phyloP scores from a whole-genome alignment of 1,284 basidiomycete species.

The Chalciporus sp. region DNA sequence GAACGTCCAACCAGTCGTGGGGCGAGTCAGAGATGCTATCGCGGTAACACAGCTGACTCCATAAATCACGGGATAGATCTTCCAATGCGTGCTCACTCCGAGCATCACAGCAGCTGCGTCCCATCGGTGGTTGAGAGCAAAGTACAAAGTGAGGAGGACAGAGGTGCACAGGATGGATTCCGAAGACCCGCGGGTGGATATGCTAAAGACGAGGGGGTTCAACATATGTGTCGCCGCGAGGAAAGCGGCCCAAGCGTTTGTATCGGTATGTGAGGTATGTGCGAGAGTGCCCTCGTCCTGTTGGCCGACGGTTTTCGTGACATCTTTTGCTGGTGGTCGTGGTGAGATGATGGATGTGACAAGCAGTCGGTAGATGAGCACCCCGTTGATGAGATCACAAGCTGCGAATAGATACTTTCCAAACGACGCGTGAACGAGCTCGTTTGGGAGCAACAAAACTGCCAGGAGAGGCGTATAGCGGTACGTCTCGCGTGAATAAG shows the following conservation, averaged over 20 bases:
- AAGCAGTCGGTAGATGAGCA: conserved; percentile 75
- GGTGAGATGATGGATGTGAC: conserved; percentile 45
- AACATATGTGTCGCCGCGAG: conserved; percentile 74
- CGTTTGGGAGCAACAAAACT: conserved; percentile 79
- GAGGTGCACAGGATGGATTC: conserved; percentile 87
- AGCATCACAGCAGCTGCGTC: conserved; percentile 67
- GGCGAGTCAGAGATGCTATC: conserved; percentile 44
- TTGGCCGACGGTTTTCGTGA: conserved; percentile 12
- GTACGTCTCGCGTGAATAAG: conserved; percentile 93
- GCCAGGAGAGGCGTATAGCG: conserved; percentile 96
- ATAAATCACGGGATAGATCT: conserved; percentile 95
- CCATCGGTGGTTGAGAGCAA: conserved; percentile 55
- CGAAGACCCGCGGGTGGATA: conserved; percentile 94
- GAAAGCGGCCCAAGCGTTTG: conserved; percentile 44
- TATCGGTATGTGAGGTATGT: background rate
- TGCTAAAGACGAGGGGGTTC: conserved; percentile 94
- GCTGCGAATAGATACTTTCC: conserved; percentile 90
- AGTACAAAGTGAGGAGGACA: conserved; percentile 76
- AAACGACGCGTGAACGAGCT: conserved; percentile 76
- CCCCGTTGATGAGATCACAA: conserved; percentile 84
- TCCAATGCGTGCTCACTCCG: conserved; percentile 88
- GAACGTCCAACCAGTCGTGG: conserved; percentile 24
- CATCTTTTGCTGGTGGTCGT: conserved; percentile 1
- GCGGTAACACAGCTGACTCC: conserved; percentile 75
- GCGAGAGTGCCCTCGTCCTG: conserved; percentile 14